These are phyloP conservation scores for Colletotrichum sp. DNA, from an alignment of 2,329 filamentous ascomycete species.

Conservation along the genomic window DNA sequence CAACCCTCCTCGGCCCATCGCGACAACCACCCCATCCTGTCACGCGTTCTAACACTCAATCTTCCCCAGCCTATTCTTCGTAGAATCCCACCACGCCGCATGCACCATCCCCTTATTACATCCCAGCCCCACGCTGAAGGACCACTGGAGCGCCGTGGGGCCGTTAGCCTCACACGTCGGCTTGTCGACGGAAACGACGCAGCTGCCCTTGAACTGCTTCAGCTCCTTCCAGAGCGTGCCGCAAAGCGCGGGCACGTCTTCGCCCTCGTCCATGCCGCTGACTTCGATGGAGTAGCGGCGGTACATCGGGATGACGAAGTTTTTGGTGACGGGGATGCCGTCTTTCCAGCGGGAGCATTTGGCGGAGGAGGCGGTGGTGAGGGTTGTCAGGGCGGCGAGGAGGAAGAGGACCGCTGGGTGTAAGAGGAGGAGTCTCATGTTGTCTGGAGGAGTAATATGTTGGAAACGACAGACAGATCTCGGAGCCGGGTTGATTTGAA, in stretches of 20 bases:
- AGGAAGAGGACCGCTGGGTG: not conserved
- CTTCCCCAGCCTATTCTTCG: not conserved
- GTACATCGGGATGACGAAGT: not conserved
- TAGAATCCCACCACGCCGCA: not conserved
- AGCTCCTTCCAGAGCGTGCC: not conserved
- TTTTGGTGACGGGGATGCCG: not conserved
- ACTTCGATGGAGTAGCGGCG: not conserved
- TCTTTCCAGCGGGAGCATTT: not conserved
- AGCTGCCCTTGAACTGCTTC: not conserved
- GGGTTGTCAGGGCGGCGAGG: not conserved
- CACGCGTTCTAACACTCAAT: not conserved
- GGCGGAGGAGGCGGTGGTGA: not conserved
- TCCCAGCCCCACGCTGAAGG: not conserved
- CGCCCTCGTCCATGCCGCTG: not conserved
- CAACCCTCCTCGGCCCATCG: not conserved
- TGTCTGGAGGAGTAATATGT: not conserved
- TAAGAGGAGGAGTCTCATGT: not conserved
- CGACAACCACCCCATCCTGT: not conserved
- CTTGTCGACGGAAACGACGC: not conserved
- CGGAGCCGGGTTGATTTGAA: accelerated
- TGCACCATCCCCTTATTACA: not conserved
- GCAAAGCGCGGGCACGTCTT: not conserved
- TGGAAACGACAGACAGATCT: not conserved
- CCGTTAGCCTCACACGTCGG: not conserved
- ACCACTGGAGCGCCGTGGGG: not conserved